Percentiles rank a stretch among this genome's conserved stretches.
phyloP scores from a whole-genome alignment of 352 stramenopile species.

The Globisporangium abappressorium region DNA sequence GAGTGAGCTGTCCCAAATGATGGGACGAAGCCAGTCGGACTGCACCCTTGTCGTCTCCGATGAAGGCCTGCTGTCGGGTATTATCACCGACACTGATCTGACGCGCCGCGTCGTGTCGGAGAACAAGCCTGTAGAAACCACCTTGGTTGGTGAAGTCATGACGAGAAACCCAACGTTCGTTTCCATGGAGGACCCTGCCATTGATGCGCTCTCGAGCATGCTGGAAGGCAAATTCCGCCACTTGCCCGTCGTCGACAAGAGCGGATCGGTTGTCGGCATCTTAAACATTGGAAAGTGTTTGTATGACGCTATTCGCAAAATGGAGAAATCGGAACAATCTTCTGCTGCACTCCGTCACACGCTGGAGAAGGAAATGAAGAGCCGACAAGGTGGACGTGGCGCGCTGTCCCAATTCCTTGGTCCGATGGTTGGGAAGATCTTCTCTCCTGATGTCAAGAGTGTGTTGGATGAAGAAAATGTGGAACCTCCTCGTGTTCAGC shows the following conservation, averaged over 20 bases:
- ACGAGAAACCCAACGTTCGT: conserved; percentile 84
- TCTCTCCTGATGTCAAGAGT: conserved; percentile 83
- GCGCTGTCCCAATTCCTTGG: conserved; percentile 68
- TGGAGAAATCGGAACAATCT: conserved; percentile 92
- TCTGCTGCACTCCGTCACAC: conserved; percentile 69
- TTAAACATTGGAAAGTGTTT: conserved; percentile 98
- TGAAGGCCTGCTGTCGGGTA: conserved; percentile 89
- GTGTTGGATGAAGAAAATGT: conserved; percentile 80
- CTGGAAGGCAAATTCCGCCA: conserved; percentile 88
- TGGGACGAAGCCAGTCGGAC: conserved; percentile 90
- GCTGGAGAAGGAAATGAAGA: conserved; percentile 76
- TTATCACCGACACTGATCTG: conserved; percentile 93
- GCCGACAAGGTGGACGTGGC: conserved; percentile 28
- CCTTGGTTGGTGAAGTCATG: conserved; percentile 76
- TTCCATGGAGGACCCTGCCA: conserved; percentile 74
- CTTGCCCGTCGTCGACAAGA: conserved; percentile 75
- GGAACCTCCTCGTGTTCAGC: conserved; percentile 73
- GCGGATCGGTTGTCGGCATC: conserved; percentile 91
- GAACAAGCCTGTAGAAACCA: conserved; percentile 70
- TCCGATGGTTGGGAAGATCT: conserved; percentile 87
- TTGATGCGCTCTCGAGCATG: conserved; percentile 85
- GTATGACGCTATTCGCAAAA: conserved; percentile 97
- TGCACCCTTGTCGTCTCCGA: conserved; percentile 92
- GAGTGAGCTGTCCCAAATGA: conserved; percentile 81
- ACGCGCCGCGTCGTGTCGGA: conserved; percentile 80